Conservation (phyloP, 805 yeast species). For the Metschnikowia orientalis region DNA sequence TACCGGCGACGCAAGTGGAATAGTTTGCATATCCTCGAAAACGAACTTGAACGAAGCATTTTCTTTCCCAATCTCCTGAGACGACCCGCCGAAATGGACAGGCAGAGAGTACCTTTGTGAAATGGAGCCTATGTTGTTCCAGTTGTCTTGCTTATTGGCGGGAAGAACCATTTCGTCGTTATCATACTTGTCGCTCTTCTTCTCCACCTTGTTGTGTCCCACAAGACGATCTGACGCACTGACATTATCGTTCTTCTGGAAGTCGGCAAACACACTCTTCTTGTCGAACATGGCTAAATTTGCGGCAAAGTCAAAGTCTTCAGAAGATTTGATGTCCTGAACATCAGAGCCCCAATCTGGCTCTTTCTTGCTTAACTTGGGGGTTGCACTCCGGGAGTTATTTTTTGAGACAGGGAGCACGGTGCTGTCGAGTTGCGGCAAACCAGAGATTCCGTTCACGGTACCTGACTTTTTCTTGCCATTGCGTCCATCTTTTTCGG, state of each 20-base stretch:
- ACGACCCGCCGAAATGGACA: slow-evolving; percentile 3
- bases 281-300: slow-evolving; percentile 82
- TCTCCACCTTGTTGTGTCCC: slow-evolving; percentile 58
- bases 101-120: slow-evolving; percentile 17
- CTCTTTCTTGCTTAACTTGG: slow-evolving; percentile 13
- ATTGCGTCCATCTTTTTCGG: slow-evolving; percentile 11
- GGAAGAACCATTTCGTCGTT: slow-evolving; percentile 73
- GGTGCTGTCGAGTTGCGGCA: slow-evolving; percentile 25
- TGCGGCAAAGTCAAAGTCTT: slow-evolving; percentile 81
- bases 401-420: slow-evolving; percentile 19
- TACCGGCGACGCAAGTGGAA: slow-evolving; percentile 69
- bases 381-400: slow-evolving; percentile 13
- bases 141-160: slow-evolving; percentile 38
- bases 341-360: slow-evolving; percentile 49
- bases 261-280: slow-evolving; percentile 69
- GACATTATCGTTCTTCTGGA: slow-evolving; percentile 58
- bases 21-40: slow-evolving; percentile 16
- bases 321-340: slow-evolving; percentile 39
- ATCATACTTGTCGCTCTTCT: slow-evolving; percentile 48
- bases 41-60: slow-evolving; percentile 9
- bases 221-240: slow-evolving; percentile 64
- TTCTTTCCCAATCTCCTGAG: slow-evolving; percentile 2
- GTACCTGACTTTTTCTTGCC: slow-evolving; percentile 7
- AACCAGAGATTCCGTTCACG: neutral
- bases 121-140: slow-evolving; percentile 45